Evolutionary conservation across 371 early-diverging fungal species (phyloP).

Genomic region (Apophysomyces variabilis): DNA sequence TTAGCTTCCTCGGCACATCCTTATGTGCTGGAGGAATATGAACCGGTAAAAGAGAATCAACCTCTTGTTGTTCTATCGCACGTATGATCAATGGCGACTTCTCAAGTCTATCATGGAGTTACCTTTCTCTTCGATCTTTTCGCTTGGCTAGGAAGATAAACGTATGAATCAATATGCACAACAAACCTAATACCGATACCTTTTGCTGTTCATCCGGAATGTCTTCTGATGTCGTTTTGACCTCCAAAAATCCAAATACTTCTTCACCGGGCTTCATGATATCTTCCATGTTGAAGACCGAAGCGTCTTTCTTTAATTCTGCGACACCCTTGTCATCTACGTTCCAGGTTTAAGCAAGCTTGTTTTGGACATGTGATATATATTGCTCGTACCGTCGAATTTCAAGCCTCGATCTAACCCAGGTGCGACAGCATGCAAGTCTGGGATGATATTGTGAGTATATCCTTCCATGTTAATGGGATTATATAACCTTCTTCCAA

Average conservation of each 20-base stretch:
- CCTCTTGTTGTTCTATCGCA: slow-evolving; percentile 26
- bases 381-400: slow-evolving; percentile 41
- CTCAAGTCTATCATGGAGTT: background rate
- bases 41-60: slow-evolving; percentile 45
- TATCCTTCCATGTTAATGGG: no score
- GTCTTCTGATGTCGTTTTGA: slow-evolving; percentile 28
- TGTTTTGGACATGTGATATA: background rate
- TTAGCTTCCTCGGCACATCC: slow-evolving; percentile 35
- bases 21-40: slow-evolving; percentile 26
- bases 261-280: slow-evolving; percentile 46
- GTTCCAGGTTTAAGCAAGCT: background rate
- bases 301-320: slow-evolving; percentile 17
- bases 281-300: slow-evolving; percentile 64
- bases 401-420: slow-evolving; percentile 68
- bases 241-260: slow-evolving; percentile 47
- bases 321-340: slow-evolving; percentile 14
- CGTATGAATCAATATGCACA: no score
- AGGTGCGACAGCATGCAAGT: slow-evolving; percentile 53
- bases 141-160: background rate
- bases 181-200: background rate
- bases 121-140: background rate
- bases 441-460: slow-evolving; percentile 1
- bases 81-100: background rate
- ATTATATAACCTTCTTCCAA: slow-evolving; percentile 29
- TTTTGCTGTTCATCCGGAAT: slow-evolving; percentile 26